phyloP scores from a whole-genome alignment of 31 red algal species.

The Endocladia muricata region DNA sequence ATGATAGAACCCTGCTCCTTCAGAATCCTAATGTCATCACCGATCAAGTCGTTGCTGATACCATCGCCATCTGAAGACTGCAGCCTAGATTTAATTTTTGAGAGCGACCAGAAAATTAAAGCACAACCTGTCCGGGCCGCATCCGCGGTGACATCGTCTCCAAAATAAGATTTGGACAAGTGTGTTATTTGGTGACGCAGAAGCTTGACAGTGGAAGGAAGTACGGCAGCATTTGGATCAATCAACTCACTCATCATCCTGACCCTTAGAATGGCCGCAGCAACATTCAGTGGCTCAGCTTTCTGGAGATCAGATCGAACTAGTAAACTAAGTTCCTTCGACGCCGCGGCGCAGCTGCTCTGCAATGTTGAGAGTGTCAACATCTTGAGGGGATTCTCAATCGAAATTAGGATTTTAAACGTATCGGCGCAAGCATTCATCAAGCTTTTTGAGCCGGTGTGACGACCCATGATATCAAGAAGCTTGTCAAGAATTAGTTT shows the following conservation, averaged over 20 bases:
- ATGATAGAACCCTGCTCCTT: slow-evolving; percentile 17
- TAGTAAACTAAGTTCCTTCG: slow-evolving; percentile 26
- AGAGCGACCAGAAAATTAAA: slow-evolving; percentile 36
- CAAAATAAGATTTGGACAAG: background rate
- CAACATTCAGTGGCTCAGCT: slow-evolving; percentile 37
- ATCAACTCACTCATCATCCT: slow-evolving; percentile 39
- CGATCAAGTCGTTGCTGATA: background rate
- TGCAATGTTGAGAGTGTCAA: slow-evolving; percentile 18
- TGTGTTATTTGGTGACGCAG: slow-evolving; percentile 33
- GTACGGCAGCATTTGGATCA: slow-evolving; percentile 11
- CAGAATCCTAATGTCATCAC: slow-evolving; percentile 31
- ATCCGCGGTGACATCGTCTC: slow-evolving; percentile 19
- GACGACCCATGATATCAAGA: slow-evolving; percentile 34
- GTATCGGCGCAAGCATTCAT: slow-evolving; percentile 40
- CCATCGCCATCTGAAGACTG: background rate
- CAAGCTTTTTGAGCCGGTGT: slow-evolving; percentile 31
- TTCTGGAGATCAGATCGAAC: slow-evolving; percentile 32
- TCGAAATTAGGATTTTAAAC: slow-evolving; percentile 17
- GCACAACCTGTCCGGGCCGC: slow-evolving; percentile 21
- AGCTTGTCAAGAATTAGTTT: slow-evolving; percentile 10
- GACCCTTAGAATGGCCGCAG: slow-evolving; percentile 30
- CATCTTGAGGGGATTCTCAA: slow-evolving; percentile 40
- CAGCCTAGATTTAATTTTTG: slow-evolving; percentile 35
- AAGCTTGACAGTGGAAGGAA: slow-evolving; percentile 15
- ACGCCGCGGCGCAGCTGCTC: slow-evolving; percentile 5